phyloP scores from a whole-genome alignment of 1,284 basidiomycete species.

The Heterobasidion occidentale region DNA sequence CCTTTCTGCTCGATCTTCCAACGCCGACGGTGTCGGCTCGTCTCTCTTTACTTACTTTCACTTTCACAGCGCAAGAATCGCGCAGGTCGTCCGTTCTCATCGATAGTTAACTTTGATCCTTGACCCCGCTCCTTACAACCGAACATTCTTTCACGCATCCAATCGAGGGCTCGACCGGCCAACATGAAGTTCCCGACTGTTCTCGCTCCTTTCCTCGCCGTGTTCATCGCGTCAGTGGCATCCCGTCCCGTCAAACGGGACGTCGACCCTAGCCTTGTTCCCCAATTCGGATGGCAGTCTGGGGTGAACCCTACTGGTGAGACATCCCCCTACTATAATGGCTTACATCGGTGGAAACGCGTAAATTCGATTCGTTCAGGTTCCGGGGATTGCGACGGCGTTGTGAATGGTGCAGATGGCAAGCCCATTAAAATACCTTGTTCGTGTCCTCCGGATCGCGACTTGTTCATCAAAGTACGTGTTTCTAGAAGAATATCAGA shows the following conservation, averaged over 20 bases:
- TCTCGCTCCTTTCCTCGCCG: neutral
- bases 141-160: neutral
- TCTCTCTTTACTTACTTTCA: neutral
- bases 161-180: neutral
- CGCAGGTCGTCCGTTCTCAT: neutral
- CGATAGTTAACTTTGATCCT: neutral
- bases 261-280: slow-evolving; percentile 2
- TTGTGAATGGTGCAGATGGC: slow-evolving; percentile 40
- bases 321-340: neutral
- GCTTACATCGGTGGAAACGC: neutral
- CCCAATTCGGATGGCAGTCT: neutral
- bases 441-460: slow-evolving; percentile 47
- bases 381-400: slow-evolving; percentile 14
- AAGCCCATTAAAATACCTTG: slow-evolving; percentile 53
- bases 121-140: neutral
- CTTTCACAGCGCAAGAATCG: neutral
- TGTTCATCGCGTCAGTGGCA: neutral
- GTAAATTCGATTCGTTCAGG: neutral
- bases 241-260: neutral
- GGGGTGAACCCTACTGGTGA: slow-evolving; percentile 1
- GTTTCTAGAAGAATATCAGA: neutral
- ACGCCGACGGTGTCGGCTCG: neutral
- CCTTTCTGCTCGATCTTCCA: neutral
- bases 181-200: neutral
- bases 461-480: slow-evolving; percentile 38